Evolutionary conservation across 148 eudicot species (phyloP).

Genomic region (Fallopia convolvulus): DNA sequence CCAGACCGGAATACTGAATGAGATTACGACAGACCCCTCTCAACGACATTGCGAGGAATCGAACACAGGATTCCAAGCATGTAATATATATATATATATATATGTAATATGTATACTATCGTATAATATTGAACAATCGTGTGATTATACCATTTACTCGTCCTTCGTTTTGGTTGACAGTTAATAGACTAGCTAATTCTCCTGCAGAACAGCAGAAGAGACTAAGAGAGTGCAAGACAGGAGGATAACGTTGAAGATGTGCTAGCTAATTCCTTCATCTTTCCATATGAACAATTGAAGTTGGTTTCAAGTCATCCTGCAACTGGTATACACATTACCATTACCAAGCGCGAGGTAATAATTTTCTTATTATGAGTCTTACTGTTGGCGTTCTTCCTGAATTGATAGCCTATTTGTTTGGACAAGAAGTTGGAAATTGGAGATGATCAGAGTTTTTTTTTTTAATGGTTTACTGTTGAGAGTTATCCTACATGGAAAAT

Average conservation of each 20-base stretch:
- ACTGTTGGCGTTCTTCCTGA: background rate
- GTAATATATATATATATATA: too few relatives aligned
- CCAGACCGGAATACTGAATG: too few relatives aligned
- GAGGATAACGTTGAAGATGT: background rate
- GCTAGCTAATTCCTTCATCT: conserved; percentile 12
- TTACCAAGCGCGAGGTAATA: conserved; percentile 43
- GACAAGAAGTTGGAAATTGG: background rate
- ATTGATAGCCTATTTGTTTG: background rate
- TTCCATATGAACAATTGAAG: conserved; percentile 33
- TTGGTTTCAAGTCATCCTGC: conserved; percentile 31
- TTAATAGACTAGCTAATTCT: background rate
- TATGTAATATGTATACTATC: too few relatives aligned
- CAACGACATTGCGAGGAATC: too few relatives aligned
- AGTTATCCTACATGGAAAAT: too few relatives aligned
- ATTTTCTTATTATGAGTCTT: background rate
- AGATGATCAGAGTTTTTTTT: background rate
- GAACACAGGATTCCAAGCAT: too few relatives aligned
- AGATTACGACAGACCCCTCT: too few relatives aligned
- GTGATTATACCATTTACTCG: background rate
- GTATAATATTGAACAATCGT: too few relatives aligned
- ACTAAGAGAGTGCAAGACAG: background rate
- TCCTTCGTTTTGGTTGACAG: background rate
- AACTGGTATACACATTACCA: conserved; percentile 32
- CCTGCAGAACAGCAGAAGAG: conserved; percentile 2
- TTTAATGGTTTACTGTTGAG: background rate